Evolutionary conservation across 2,329 filamentous ascomycete species (phyloP), one percentile per base, ranked within the genome.

Genomic region (Penicillium sp.): DNA sequence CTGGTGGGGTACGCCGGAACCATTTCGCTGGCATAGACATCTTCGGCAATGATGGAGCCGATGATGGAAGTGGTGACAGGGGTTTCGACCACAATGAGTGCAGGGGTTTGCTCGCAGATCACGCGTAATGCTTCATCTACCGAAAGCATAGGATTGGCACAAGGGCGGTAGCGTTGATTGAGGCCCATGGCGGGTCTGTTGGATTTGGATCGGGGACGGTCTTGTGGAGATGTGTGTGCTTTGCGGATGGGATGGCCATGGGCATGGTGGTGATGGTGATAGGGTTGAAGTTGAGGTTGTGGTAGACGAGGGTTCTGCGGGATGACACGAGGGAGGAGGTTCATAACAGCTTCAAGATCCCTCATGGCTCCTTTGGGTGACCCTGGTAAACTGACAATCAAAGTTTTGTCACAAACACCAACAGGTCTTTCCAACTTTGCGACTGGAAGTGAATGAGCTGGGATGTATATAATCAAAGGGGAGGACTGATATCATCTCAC

Each of bases 1-100:
- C 93, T 97, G 12, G 93, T 93, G 57, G 91, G 82, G 75, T 95
- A 97, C 0, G 93, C 93, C 0, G 93, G 94, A 0, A 97, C 93
- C 12, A 88, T 85, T 70, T 96, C 92, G 4, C 77, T 77, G 0
- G 94, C 91, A 35, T 80, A 83, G n/a, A 97, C 88, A 64, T 96
- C 89, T 69, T 91, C 86, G 0, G 93, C 91, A 1, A 97, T 80
- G 0, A 97, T 87, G 8, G 83, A 84, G 10, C 91, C 91, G 1
- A 93, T 84, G 0, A 97, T 78, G 1, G 76, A 75, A 40, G 82
- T 80, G 59, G 88, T 78, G 3, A 96, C 87, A 6, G 84, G 81
- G 1, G 80, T 77, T 43, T 79, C 83, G 31, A 85, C 71, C 1
- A 85, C 71, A 17, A 80, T 75, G 0, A 89, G 84, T 0, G 77